A percentile compares a stretch with the other conserved stretches of the same genome.
Evolutionary conservation across 192 early-diverging fungal genomes (phyloP).

Genomic region (Diversispora epigaea): DNA sequence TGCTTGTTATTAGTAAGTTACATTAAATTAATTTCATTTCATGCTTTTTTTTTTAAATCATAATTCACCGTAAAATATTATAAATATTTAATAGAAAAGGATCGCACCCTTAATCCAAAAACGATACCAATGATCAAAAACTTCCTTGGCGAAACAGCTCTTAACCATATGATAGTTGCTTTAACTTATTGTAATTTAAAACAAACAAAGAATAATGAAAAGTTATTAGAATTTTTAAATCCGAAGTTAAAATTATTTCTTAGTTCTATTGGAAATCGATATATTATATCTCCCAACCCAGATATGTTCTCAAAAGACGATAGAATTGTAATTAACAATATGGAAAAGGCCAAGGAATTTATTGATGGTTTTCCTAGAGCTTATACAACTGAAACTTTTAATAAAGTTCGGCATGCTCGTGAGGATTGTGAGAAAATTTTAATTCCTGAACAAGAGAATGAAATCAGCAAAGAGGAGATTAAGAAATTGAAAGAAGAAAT

Average conservation of each 20-base stretch:
- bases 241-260: background rate
- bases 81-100: background rate
- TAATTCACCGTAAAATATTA: background rate
- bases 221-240: background rate
- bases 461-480: background rate
- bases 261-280: background rate
- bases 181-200: background rate
- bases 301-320: background rate
- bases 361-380: background rate
- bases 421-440: background rate
- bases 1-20: background rate
- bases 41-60: background rate
- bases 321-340: background rate
- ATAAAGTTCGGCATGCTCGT: background rate
- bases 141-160: background rate
- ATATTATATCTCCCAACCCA: slow-evolving; percentile 3
- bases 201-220: background rate
- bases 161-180: background rate
- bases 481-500: background rate
- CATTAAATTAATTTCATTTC: background rate
- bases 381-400: background rate
- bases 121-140: background rate
- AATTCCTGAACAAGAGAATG: background rate
- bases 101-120: background rate
- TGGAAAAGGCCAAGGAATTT: background rate